Base-by-base conservation (phyloP, 352 stramenopile genomes). In the Pythium folliculosum region DNA sequence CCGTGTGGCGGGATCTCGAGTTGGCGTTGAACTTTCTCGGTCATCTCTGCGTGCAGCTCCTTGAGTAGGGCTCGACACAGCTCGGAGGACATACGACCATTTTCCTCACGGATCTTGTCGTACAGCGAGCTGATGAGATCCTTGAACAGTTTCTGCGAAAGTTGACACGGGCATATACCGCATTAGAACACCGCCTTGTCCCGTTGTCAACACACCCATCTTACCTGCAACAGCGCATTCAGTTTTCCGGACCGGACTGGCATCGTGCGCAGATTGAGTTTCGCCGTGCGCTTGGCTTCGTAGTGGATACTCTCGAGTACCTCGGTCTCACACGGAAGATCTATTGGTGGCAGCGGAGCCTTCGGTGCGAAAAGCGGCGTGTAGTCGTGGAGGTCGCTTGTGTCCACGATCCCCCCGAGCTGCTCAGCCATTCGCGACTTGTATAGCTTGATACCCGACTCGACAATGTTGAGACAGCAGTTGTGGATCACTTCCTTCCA, bases 401-500 rank as follows among this genome's bases (percentile, higher is more conserved):
- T 89, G 44, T 94, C 83, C 8, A 94, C 83, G 60, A 94, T 87
- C 7, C 71, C 77, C 21, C 70, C 72, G 22, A 94, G 66, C 44
- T 83, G 80, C 61, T 92, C 76, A 0, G 74, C 82, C 86, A 94
- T 92, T 3, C 76, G 72, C 19, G 84, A 72, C 53, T 92, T 94
- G 75, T 94, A 94, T 37, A 92, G 47, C 62, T 94, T 92, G 63
- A 91, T 80, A 14, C 69, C 86, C 1, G 85, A 91, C 65, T 92
- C 82, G 23, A 94, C 82, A 54, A 92, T 81, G 60, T 89, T 91
- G 22, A 91, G 73, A 48, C 86, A 94, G 63, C 86, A 94, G 38
- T 92, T 90, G 64, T 91, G 77, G 58, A 94, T 89, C 27, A 79
- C 84, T 12, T 92, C 82, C 60, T 90, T 88, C 84, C 86, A 94